These are phyloP conservation scores for Argentina anserina DNA, from an alignment of 306 rosid genomes.

Conservation along the genomic window DNA sequence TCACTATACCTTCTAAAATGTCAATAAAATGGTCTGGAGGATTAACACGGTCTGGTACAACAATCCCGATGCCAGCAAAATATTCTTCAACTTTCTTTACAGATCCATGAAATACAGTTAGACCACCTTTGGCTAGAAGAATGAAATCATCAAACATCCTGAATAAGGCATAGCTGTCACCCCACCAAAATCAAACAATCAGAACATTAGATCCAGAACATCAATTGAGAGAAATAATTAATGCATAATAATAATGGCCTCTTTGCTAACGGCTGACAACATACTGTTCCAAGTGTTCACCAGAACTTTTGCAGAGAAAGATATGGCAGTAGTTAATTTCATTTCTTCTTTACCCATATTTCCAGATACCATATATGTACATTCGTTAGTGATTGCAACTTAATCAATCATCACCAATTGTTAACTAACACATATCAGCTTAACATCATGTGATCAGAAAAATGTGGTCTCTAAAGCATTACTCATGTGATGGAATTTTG, in stretches of 20 bases:
- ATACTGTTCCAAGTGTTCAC: background rate
- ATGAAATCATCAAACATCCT: constrained; percentile 80
- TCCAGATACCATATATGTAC: background rate
- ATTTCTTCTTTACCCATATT: background rate
- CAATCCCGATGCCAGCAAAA: constrained; percentile 65
- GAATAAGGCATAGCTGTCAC: constrained; percentile 64
- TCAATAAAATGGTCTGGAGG: constrained; percentile 85
- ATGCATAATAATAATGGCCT: background rate
- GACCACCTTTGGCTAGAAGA: constrained; percentile 83
- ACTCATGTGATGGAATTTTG: background rate
- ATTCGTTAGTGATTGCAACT: background rate
- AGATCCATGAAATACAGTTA: constrained; percentile 74
- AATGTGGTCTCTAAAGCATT: background rate
- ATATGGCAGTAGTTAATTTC: background rate
- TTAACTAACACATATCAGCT: background rate
- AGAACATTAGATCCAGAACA: background rate
- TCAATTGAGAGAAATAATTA: background rate
- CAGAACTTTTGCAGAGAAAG: background rate
- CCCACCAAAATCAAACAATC: constrained; percentile 6
- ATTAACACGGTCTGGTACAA: constrained; percentile 73
- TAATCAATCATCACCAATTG: background rate
- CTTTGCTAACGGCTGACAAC: background rate
- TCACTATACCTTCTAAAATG: constrained; percentile 71
- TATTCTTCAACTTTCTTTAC: constrained; percentile 79
- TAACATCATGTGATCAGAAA: background rate